phyloP scores from a whole-genome alignment of 768 basidiomycete species.

The Podaxis sp. region DNA sequence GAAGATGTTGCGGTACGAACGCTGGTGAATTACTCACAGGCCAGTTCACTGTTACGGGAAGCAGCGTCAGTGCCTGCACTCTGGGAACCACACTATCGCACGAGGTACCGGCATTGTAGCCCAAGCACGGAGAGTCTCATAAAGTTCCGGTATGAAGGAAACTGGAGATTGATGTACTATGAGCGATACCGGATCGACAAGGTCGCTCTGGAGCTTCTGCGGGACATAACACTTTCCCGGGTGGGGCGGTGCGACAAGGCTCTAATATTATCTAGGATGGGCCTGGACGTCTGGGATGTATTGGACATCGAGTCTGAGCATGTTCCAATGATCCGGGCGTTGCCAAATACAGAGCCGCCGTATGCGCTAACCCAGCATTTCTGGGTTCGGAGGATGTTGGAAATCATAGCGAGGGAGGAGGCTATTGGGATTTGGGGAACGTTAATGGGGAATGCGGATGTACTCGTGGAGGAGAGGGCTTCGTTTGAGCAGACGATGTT shows the following conservation, averaged over 20 bases:
- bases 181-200: slow-evolving; percentile 45
- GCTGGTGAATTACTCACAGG: slow-evolving; percentile 39
- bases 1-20: slow-evolving; percentile 27
- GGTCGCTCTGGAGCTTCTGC: slow-evolving; percentile 38
- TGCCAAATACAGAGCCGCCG: neutral
- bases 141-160: slow-evolving; percentile 24
- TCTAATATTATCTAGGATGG: slow-evolving; percentile 36
- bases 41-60: slow-evolving; percentile 39
- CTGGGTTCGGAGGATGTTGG: slow-evolving; percentile 12
- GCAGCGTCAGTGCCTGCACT: slow-evolving; percentile 41
- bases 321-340: neutral
- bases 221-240: slow-evolving; percentile 37
- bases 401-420: slow-evolving; percentile 13
- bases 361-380: slow-evolving; percentile 29
- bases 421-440: slow-evolving; percentile 14
- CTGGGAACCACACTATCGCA: slow-evolving; percentile 55
- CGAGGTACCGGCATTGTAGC: slow-evolving; percentile 45
- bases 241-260: slow-evolving; percentile 40
- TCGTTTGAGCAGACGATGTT: slow-evolving; percentile 15
- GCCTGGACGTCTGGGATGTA: slow-evolving; percentile 58
- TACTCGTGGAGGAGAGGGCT: neutral
- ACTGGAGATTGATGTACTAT: slow-evolving; percentile 50
- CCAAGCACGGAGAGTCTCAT: slow-evolving; percentile 36
- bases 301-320: slow-evolving; percentile 30
- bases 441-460: neutral